Evolutionary conservation across 768 basidiomycete genomes (phyloP).

Genomic region (Paxillus rubicundulus): DNA sequence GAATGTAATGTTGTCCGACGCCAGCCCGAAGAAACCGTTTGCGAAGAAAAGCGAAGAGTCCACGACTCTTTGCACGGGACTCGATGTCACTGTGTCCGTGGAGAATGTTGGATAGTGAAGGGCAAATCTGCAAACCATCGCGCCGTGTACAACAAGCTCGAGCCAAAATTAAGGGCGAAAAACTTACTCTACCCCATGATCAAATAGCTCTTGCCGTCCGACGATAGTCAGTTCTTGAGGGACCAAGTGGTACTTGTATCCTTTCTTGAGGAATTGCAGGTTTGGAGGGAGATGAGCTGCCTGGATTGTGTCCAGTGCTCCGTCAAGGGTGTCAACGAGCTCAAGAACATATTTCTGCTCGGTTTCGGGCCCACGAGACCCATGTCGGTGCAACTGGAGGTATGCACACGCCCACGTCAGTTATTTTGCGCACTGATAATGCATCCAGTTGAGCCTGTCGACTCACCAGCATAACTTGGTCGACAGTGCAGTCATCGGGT

Average conservation of each 20-base stretch:
- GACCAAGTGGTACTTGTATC: constrained; percentile 34
- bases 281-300: constrained; percentile 30
- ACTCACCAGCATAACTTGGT: constrained; percentile 39
- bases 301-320: constrained; percentile 21
- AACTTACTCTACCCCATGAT: constrained; percentile 38
- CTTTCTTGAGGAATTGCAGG: constrained; percentile 38
- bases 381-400: constrained; percentile 41
- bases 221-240: constrained; percentile 36
- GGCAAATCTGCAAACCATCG: constrained; percentile 12
- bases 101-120: constrained; percentile 22
- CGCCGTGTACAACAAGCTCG: neutral
- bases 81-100: constrained; percentile 17
- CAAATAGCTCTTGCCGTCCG: constrained; percentile 39
- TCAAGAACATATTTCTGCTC: constrained; percentile 32
- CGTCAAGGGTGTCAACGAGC: constrained; percentile 33
- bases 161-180: neutral
- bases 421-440: neutral
- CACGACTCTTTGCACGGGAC: constrained; percentile 25
- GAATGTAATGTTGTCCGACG: constrained; percentile 27
- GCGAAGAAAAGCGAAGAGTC: constrained; percentile 43
- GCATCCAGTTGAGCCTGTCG: neutral
- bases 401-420: neutral
- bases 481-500: constrained; percentile 38
- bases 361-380: constrained; percentile 37
- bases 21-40: constrained; percentile 37